A percentile compares a stretch with the other conserved stretches of the same genome.
phyloP scores from a whole-genome alignment of 257 asterid species.

The Lycium barbarum region DNA sequence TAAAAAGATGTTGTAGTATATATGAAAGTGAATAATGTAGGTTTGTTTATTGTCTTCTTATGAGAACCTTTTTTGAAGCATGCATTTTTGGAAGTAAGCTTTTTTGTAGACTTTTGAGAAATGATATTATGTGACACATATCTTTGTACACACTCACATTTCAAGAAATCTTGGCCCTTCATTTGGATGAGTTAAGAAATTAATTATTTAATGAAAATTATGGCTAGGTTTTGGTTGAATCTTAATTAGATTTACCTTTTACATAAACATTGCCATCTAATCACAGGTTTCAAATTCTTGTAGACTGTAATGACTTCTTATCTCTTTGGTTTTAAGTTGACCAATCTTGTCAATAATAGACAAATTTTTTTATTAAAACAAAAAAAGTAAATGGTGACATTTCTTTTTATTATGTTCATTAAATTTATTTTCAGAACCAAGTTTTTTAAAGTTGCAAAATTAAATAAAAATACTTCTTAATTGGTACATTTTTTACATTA shows the following conservation, averaged over 20 bases:
- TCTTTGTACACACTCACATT: conserved; percentile 34
- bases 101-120: conserved; percentile 28
- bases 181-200: background rate
- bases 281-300: background rate
- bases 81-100: conserved; percentile 54
- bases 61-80: conserved; percentile 48
- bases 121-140: conserved; percentile 32
- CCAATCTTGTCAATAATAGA: background rate
- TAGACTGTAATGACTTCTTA: conserved; percentile 12
- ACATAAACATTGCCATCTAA: background rate
- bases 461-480: background rate
- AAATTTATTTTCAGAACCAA: background rate
- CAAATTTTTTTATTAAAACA: background rate
- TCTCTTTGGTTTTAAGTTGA: background rate
- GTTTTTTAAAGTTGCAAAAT: background rate
- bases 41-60: conserved; percentile 39
- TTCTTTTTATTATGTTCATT: background rate
- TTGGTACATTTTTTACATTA: too few relatives aligned
- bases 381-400: background rate
- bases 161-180: conserved; percentile 20
- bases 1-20: conserved; percentile 23
- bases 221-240: conserved; percentile 33
- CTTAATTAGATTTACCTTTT: conserved; percentile 26
- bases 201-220: background rate
- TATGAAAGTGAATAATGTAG: conserved; percentile 46